phyloP scores from a whole-genome alignment of 1,284 basidiomycete species.

The Coniferiporia sulphurascens region DNA sequence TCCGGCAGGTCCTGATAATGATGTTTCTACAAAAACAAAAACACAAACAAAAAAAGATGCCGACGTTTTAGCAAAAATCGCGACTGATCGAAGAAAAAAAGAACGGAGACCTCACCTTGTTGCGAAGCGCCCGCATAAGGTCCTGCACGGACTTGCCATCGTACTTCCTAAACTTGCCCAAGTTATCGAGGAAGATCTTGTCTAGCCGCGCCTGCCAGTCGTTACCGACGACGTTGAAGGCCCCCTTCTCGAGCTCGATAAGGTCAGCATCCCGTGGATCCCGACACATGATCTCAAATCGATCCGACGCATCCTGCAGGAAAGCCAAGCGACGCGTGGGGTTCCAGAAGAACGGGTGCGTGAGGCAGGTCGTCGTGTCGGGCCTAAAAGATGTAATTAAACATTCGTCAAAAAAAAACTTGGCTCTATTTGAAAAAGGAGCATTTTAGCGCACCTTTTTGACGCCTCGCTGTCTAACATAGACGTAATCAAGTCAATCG shows the following conservation, averaged over 20 bases:
- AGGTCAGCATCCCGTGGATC: slow-evolving; percentile 83
- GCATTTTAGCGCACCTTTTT: slow-evolving; percentile 49
- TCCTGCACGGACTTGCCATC: slow-evolving; percentile 90
- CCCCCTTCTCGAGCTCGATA: slow-evolving; percentile 69
- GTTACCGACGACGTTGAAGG: slow-evolving; percentile 65
- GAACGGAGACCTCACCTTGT: slow-evolving; percentile 65
- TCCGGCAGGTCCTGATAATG: slow-evolving; percentile 96
- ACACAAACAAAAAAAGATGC: slow-evolving; percentile 4
- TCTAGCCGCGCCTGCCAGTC: slow-evolving; percentile 91
- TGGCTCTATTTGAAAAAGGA: background rate
- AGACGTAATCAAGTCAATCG: slow-evolving; percentile 65
- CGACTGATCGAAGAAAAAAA: background rate
- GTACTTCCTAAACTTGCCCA: slow-evolving; percentile 97
- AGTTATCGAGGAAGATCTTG: slow-evolving; percentile 85
- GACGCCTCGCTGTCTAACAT: slow-evolving; percentile 78
- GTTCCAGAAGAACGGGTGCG: slow-evolving; percentile 98
- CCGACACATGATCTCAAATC: slow-evolving; percentile 96
- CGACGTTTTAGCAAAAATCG: too few relatives aligned
- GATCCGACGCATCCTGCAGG: slow-evolving; percentile 94
- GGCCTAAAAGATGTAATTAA: slow-evolving; percentile 49
- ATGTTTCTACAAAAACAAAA: slow-evolving; percentile 70
- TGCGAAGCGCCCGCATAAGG: slow-evolving; percentile 85
- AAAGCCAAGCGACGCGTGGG: slow-evolving; percentile 82
- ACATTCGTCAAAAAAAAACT: background rate
- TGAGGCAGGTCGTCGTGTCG: slow-evolving; percentile 78